Evolutionary conservation across 805 yeast genomes (phyloP), one percentile per base, ranked within the genome.

Genomic region (Ogataea ganodermae): DNA sequence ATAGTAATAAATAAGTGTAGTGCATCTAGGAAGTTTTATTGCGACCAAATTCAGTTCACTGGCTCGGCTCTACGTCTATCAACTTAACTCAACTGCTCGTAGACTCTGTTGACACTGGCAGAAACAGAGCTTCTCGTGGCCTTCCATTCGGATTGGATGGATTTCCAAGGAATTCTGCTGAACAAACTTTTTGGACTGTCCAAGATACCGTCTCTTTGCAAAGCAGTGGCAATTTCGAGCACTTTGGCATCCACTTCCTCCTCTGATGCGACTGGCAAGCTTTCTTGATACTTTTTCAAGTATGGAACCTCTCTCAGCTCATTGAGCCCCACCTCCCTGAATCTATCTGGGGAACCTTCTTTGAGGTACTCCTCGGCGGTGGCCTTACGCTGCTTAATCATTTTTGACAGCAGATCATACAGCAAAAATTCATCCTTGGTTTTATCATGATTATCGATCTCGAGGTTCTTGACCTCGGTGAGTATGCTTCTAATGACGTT

Each of bases 341-440:
- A 72, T 50, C 73, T 61, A 49, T 73, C 78, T n/a, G 69, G 68
- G 20, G 74, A 59, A 14, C 71, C 67, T 31, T 67, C 71, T 37
- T 66, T 62, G 41, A 62, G 45, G 51, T 70, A 74, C 45, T 68
- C 69, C 6, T 51, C 58, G 14, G 73, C 72, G 3, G 76, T 65
- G 10, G 63, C 64, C 24, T 56, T 52, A 52, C 79, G 64, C 49
- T 74, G 74, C 44, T 69, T 72, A 44, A 67, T 59, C 71, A 74
- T 65, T 46, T 71, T 71, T 27, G 49, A 40, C 10, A 68, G 51
- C 36, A 68, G 56, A 45, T 68, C 71, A 41, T 60, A 66, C 30
- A 69, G 47, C 28, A 57, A 53, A 37, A 62, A 69, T 47, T 67
- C 67, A 45, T 66, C 67, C 18, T 59, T 57, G 26, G 57, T 52